These are phyloP conservation scores for Sugiyamaella valdiviana DNA, from an alignment of 805 yeast genomes.

Conservation along the genomic window DNA sequence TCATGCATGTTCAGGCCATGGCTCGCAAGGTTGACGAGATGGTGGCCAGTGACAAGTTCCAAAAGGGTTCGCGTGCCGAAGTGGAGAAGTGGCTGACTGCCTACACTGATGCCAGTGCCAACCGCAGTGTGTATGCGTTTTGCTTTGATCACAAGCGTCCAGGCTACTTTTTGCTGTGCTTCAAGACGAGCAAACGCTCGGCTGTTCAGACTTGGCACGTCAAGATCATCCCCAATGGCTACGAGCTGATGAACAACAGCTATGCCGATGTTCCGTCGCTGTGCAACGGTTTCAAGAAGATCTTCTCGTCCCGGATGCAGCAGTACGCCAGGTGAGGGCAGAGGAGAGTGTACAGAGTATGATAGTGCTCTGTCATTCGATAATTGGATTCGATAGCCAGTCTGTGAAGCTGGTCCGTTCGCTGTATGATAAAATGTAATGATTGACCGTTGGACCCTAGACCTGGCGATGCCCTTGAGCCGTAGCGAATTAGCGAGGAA, in stretches of 20 bases:
- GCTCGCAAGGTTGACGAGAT: constrained; percentile 79
- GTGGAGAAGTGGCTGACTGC: constrained; percentile 83
- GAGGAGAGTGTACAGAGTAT: too few relatives aligned
- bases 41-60: constrained; percentile 82
- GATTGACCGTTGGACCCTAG: too few relatives aligned
- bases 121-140: constrained; percentile 83
- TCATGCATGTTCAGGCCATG: constrained; percentile 77
- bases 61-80: constrained; percentile 68
- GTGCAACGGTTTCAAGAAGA: constrained; percentile 91
- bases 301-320: constrained; percentile 18
- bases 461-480: too few relatives aligned
- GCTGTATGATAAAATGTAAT: too few relatives aligned
- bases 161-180: constrained; percentile 86
- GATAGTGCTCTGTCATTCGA: too few relatives aligned
- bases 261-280: constrained; percentile 86
- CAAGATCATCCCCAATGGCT: constrained; percentile 83
- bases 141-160: constrained; percentile 86
- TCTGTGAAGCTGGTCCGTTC: too few relatives aligned
- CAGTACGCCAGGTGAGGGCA: neutral
- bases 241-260: constrained; percentile 64
- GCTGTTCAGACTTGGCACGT: constrained; percentile 80
- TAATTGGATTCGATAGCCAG: too few relatives aligned
- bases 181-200: constrained; percentile 54
- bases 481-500: too few relatives aligned
- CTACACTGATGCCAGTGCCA: constrained; percentile 85